Conservation (phyloP, 306 rosid genomes). For the Hippophae gyantsensis region DNA sequence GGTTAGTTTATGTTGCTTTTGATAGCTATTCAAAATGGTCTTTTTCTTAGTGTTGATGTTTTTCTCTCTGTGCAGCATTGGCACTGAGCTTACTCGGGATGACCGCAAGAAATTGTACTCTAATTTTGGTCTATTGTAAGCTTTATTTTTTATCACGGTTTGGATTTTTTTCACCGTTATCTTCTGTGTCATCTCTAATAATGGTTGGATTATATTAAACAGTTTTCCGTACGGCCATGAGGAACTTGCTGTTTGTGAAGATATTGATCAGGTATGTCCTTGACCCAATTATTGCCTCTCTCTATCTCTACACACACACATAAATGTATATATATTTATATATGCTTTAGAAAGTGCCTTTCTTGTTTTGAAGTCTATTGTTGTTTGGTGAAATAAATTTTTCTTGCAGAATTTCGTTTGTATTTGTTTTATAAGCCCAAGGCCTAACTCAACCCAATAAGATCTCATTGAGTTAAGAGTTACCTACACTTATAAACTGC, state of each 20-base stretch:
- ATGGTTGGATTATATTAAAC: conserved; percentile 20
- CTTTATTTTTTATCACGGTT: conserved; percentile 6
- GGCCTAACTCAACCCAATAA: too few relatives aligned
- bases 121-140: conserved; percentile 92
- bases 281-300: conserved; percentile 6
- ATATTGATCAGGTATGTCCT: conserved; percentile 77
- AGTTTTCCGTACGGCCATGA: conserved; percentile 94
- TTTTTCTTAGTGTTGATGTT: conserved; percentile 11
- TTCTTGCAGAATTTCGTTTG: too few relatives aligned
- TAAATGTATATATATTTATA: too few relatives aligned
- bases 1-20: background rate
- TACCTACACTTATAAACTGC: too few relatives aligned
- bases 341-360: too few relatives aligned
- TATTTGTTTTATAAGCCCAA: too few relatives aligned
- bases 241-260: conserved; percentile 91
- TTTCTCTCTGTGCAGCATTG: conserved; percentile 52
- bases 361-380: too few relatives aligned
- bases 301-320: too few relatives aligned
- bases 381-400: too few relatives aligned
- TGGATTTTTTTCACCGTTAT: background rate
- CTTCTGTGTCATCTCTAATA: conserved; percentile 16
- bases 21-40: background rate
- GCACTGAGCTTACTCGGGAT: conserved; percentile 96
- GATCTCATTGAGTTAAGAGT: too few relatives aligned
- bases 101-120: conserved; percentile 89